Conservation (phyloP, 1,284 basidiomycete species). For the Rhodotorula sp. region DNA sequence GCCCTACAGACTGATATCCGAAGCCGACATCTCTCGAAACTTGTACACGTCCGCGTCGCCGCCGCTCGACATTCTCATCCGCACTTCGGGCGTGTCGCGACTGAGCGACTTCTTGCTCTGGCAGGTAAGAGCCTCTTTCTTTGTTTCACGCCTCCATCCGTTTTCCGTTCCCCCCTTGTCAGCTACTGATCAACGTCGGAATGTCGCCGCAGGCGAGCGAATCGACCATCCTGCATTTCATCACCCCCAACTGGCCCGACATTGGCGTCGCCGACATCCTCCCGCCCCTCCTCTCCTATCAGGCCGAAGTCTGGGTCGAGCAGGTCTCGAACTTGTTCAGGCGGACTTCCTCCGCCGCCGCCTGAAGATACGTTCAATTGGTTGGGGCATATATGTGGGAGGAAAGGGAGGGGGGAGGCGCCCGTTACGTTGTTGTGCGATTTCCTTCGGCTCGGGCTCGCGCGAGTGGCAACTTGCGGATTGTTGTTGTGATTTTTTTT, state of each 20-base stretch:
- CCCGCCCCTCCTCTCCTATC: conserved; percentile 81
- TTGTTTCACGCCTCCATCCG: too few relatives aligned
- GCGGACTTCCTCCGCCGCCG: too few relatives aligned
- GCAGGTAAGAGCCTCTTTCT: conserved; percentile 64
- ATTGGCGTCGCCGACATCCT: conserved; percentile 85
- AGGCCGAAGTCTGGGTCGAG: conserved; percentile 48
- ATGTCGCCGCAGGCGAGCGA: conserved; percentile 62
- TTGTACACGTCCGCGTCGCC: conserved; percentile 60
- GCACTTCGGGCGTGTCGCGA: conserved; percentile 87
- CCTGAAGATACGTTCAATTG: too few relatives aligned
- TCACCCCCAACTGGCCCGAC: conserved; percentile 89
- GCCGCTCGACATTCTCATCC: conserved; percentile 77
- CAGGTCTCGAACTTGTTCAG: background rate
- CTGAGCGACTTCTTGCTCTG: conserved; percentile 91
- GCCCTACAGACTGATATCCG: too few relatives aligned
- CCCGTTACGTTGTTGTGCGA: too few relatives aligned
- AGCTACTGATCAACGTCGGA: background rate
- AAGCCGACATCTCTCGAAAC: conserved; percentile 63
- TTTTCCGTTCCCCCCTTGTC: background rate
- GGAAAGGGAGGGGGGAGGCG: too few relatives aligned
- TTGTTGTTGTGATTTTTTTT: too few relatives aligned
- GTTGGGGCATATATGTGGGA: too few relatives aligned
- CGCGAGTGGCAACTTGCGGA: too few relatives aligned
- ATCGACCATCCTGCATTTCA: conserved; percentile 86
- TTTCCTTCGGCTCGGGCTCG: too few relatives aligned